Percentiles rank a stretch among this genome's conserved stretches.
phyloP scores from a whole-genome alignment of 176 grass and related monocot species.

The Triticum aestivum region IWGSC_CS_RefSeq_v2.1 NC_057811.1:160597615-160598114 shows the following conservation, averaged over 20 bases:
- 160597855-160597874: slow-evolving; percentile 66
- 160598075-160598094: slow-evolving; percentile 35
- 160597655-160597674: slow-evolving; percentile 87
- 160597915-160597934: slow-evolving; percentile 60
- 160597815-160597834: slow-evolving; percentile 53
- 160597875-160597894: slow-evolving; percentile 85
- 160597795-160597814: background rate
- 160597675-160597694: slow-evolving; percentile 76
- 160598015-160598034: slow-evolving; percentile 12
- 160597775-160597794: background rate
- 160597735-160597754: background rate
- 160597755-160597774: background rate
- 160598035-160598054: background rate
- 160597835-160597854: slow-evolving; percentile 57
- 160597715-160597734: slow-evolving; percentile 76
- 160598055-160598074: slow-evolving; percentile 17
- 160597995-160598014: slow-evolving; percentile 6
- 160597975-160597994: background rate
- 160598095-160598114: slow-evolving; percentile 19
- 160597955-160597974: slow-evolving; percentile 30
- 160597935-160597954: slow-evolving; percentile 68
- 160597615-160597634: slow-evolving; percentile 67
- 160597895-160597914: slow-evolving; percentile 62
- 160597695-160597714: slow-evolving; percentile 92
- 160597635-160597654: slow-evolving; percentile 84